phyloP scores from a whole-genome alignment of 495 filamentous ascomycete species.

The Letharia columbiana region DNA sequence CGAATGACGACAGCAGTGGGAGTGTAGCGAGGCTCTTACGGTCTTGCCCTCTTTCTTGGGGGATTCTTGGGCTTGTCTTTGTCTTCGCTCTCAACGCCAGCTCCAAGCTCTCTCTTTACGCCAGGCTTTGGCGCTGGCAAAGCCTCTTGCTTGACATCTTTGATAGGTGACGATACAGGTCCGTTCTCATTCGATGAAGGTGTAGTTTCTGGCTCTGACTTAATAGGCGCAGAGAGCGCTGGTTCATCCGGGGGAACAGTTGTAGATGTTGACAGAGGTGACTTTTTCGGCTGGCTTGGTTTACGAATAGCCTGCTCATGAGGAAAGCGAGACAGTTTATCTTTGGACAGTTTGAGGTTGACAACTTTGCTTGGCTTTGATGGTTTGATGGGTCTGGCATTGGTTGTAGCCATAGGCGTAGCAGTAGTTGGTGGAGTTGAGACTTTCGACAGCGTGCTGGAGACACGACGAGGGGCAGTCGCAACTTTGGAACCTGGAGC shows the following conservation, averaged over 20 bases:
- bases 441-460: constrained; percentile 24
- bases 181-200: constrained; percentile 46
- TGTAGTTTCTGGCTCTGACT: constrained; percentile 42
- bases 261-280: constrained; percentile 34
- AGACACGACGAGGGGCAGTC: constrained; percentile 17
- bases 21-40: constrained; percentile 56
- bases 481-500: constrained; percentile 19
- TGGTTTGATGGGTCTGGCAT: constrained; percentile 25
- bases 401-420: constrained; percentile 29
- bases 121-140: constrained; percentile 48
- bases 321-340: constrained; percentile 41
- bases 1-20: constrained; percentile 3
- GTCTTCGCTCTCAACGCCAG: constrained; percentile 47
- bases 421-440: constrained; percentile 24
- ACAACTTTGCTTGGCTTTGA: constrained; percentile 44
- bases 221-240: constrained; percentile 41
- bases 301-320: constrained; percentile 20
- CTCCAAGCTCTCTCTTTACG: constrained; percentile 50
- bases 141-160: constrained; percentile 53
- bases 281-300: constrained; percentile 29
- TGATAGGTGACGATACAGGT: constrained; percentile 34
- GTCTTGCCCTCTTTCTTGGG: constrained; percentile 86
- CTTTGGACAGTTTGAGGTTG: constrained; percentile 45
- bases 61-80: constrained; percentile 79
- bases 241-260: constrained; percentile 34